Conservation (phyloP, 2,329 filamentous ascomycete species). For the Emericellopsis atlantica region DNA sequence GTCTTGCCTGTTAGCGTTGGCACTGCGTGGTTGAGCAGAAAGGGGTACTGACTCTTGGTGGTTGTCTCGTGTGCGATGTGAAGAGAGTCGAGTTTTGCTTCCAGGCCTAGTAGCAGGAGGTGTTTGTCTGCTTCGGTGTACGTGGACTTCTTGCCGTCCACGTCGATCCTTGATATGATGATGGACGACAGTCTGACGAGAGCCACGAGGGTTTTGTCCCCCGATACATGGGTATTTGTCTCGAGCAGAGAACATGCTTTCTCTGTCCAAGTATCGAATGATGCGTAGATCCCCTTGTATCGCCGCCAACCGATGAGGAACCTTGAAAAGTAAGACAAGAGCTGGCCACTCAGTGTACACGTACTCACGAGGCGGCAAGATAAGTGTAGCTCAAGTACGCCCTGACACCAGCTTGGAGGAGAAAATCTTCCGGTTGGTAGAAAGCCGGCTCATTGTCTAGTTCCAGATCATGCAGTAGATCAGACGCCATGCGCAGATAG, state of each 20-base stretch:
- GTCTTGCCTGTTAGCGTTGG: not conserved
- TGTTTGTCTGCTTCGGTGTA: constrained; percentile 24
- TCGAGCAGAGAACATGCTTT: constrained; percentile 31
- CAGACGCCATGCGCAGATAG: constrained; percentile 38
- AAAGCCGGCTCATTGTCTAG: constrained; percentile 24
- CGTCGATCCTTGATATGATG: constrained; percentile 13
- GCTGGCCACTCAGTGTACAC: not conserved
- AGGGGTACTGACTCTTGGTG: constrained; percentile 5
- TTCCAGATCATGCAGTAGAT: constrained; percentile 36
- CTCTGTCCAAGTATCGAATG: constrained; percentile 28
- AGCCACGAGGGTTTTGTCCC: constrained; percentile 29
- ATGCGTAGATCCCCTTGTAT: constrained; percentile 10
- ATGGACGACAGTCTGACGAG: constrained; percentile 28
- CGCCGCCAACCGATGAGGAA: constrained; percentile 24
- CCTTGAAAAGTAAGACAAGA: constrained; percentile 11
- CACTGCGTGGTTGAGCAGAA: not conserved
- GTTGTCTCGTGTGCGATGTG: constrained; percentile 14
- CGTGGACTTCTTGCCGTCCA: not conserved
- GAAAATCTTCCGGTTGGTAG: constrained; percentile 1
- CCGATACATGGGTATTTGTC: constrained; percentile 17
- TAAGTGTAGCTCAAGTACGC: constrained; percentile 33
- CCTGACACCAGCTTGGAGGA: constrained; percentile 19
- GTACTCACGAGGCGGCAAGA: constrained; percentile 22
- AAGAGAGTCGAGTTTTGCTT: constrained; percentile 26
- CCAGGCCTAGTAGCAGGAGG: constrained; percentile 33